Conservation (phyloP, 2,329 filamentous ascomycete species). For the Elsinoe perseae region DNA sequence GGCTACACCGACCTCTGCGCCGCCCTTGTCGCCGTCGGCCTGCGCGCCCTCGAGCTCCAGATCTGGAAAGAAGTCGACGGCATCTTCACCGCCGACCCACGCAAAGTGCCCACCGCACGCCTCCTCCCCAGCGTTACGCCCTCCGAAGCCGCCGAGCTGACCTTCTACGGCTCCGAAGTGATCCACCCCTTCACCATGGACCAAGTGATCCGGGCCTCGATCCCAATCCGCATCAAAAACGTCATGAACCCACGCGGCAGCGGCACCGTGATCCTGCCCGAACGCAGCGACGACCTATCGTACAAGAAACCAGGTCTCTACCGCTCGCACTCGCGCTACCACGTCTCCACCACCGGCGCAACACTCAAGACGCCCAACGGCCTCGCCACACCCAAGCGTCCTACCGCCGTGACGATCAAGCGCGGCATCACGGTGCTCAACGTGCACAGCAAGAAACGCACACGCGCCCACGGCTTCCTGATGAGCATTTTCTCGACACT, state of each 20-base stretch:
- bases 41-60: constrained; percentile 82
- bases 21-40: constrained; percentile 79
- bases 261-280: constrained; percentile 77
- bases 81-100: constrained; percentile 79
- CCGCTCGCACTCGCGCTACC: constrained; percentile 40
- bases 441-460: constrained; percentile 94
- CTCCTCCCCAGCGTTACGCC: constrained; percentile 86
- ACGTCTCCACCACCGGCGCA: constrained; percentile 32
- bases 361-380: constrained; percentile 7
- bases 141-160: constrained; percentile 89
- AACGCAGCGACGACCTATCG: constrained; percentile 50
- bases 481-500: constrained; percentile 88
- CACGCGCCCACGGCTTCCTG: constrained; percentile 92
- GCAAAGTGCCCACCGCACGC: constrained; percentile 85
- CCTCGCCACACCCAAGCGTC: constrained; percentile 35
- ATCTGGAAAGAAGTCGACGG: constrained; percentile 99
- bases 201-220: constrained; percentile 69
- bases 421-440: constrained; percentile 95
- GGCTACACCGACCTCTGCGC: constrained; percentile 97
- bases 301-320: constrained; percentile 42
- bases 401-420: constrained; percentile 82
- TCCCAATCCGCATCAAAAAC: constrained; percentile 85
- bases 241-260: constrained; percentile 76
- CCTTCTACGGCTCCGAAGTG: constrained; percentile 69
- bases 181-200: constrained; percentile 99